A percentile compares a stretch with the other conserved stretches of the same genome.
phyloP scores from a whole-genome alignment of 345 rosid species.

The Hypericum androsaemum region DNA sequence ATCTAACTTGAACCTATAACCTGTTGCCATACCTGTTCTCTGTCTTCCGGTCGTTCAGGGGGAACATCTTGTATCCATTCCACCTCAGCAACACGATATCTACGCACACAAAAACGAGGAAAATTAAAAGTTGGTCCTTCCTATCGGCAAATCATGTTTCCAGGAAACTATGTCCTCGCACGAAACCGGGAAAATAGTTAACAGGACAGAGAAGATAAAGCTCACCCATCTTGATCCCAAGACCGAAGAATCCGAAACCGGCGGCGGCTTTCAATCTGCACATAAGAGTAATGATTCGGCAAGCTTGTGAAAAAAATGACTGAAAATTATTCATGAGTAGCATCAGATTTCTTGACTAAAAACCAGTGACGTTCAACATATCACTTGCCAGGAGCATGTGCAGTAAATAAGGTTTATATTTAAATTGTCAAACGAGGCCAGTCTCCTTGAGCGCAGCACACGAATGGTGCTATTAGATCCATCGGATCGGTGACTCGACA shows the following conservation, averaged over 20 bases:
- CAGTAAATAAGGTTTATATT: too few relatives aligned
- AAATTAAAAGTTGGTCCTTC: constrained; percentile 2
- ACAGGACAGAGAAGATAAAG: constrained; percentile 11
- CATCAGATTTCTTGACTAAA: too few relatives aligned
- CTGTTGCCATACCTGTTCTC: constrained; percentile 38
- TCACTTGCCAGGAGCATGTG: too few relatives aligned
- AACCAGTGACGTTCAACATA: too few relatives aligned
- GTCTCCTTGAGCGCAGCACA: too few relatives aligned
- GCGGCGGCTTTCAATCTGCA: constrained; percentile 77
- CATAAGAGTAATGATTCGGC: background rate
- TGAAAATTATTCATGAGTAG: too few relatives aligned
- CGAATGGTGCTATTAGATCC: too few relatives aligned
- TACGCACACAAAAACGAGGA: constrained; percentile 18
- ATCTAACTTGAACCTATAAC: background rate
- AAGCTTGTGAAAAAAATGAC: too few relatives aligned
- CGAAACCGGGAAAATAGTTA: background rate
- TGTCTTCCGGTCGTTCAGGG: constrained; percentile 35
- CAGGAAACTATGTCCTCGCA: too few relatives aligned
- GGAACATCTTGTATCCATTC: constrained; percentile 77
- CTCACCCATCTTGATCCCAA: constrained; percentile 99
- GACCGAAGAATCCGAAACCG: constrained; percentile 64
- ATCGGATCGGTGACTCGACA: too few relatives aligned
- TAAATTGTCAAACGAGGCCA: too few relatives aligned
- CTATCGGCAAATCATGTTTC: too few relatives aligned
- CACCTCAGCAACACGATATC: constrained; percentile 87